Evolutionary conservation across 1,284 basidiomycete genomes (phyloP).

Genomic region (Neolentinus lepideus): DNA sequence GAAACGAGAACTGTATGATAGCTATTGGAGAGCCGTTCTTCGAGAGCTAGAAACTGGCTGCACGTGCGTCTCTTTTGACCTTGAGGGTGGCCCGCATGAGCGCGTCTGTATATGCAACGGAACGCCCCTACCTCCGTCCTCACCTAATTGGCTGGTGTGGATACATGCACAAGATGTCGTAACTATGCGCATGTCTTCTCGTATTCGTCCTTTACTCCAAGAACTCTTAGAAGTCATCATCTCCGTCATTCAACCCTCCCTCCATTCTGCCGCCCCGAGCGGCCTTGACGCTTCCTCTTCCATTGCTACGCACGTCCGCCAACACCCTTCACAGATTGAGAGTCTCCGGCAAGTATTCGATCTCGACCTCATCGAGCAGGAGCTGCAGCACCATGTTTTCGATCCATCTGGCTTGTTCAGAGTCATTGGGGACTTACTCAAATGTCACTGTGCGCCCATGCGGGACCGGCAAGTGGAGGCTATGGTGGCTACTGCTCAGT

Average conservation of each 20-base stretch:
- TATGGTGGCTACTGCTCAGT: conserved; percentile 69
- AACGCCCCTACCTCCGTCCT: conserved; percentile 29
- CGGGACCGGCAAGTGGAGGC: conserved; percentile 78
- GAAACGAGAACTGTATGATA: conserved; percentile 71
- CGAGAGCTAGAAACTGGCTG: conserved; percentile 79
- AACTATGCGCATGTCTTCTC: conserved; percentile 66
- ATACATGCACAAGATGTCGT: conserved; percentile 33
- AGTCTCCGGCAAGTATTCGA: conserved; percentile 61
- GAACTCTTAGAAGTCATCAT: conserved; percentile 82
- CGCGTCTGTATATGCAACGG: conserved; percentile 44
- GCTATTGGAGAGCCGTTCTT: conserved; percentile 80
- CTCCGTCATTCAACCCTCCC: conserved; percentile 68
- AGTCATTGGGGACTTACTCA: conserved; percentile 76
- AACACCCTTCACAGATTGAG: conserved; percentile 49
- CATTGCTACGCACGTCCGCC: conserved; percentile 45
- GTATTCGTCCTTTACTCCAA: conserved; percentile 64
- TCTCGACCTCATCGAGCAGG: conserved; percentile 72
- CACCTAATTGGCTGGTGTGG: conserved; percentile 35
- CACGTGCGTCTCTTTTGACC: conserved; percentile 77
- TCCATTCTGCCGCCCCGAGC: conserved; percentile 22
- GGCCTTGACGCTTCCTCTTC: conserved; percentile 20
- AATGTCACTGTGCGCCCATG: conserved; percentile 91
- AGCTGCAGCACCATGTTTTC: conserved; percentile 73
- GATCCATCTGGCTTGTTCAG: conserved; percentile 78
- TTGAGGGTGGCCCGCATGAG: conserved; percentile 43